Percentiles rank a stretch among this genome's conserved stretches.
phyloP scores from a whole-genome alignment of 345 rosid species.

The Pugionium dolabratum region DNA sequence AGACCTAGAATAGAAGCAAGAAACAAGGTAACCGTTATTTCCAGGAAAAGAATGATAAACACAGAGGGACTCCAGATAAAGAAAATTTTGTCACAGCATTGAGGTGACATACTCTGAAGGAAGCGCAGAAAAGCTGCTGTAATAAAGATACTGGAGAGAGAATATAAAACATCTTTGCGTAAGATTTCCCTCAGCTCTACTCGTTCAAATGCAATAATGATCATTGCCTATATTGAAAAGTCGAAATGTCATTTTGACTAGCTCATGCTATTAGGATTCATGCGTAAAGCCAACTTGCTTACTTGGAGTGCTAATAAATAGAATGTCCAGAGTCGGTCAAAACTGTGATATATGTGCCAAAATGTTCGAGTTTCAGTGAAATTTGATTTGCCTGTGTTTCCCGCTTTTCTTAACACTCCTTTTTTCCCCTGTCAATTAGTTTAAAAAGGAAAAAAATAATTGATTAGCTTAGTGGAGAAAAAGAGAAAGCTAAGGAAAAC shows the following conservation, averaged over 20 bases:
- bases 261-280: constrained; percentile 9
- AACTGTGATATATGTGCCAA: constrained; percentile 96
- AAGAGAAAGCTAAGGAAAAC: constrained; percentile 28
- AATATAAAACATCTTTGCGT: constrained; percentile 63
- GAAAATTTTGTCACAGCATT: not conserved
- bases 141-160: constrained; percentile 84
- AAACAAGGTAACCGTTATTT: constrained; percentile 27
- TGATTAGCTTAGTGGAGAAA: constrained; percentile 19
- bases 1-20: constrained; percentile 54
- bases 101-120: constrained; percentile 65
- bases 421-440: constrained; percentile 60
- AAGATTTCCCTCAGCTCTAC: constrained; percentile 57
- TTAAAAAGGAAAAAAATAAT: constrained; percentile 10
- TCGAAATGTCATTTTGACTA: constrained; percentile 13
- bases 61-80: constrained; percentile 16
- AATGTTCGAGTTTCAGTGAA: constrained; percentile 89
- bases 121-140: constrained; percentile 91
- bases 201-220: constrained; percentile 78
- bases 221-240: constrained; percentile 64
- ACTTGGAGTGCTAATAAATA: constrained; percentile 89
- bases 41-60: constrained; percentile 19
- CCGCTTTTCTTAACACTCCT: constrained; percentile 45
- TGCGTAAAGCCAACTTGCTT: constrained; percentile 23
- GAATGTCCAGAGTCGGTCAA: constrained; percentile 94
- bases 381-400: constrained; percentile 88